These are phyloP conservation scores for Tulasnella sp. DNA, from an alignment of 768 basidiomycete species.

Conservation along the genomic window DNA sequence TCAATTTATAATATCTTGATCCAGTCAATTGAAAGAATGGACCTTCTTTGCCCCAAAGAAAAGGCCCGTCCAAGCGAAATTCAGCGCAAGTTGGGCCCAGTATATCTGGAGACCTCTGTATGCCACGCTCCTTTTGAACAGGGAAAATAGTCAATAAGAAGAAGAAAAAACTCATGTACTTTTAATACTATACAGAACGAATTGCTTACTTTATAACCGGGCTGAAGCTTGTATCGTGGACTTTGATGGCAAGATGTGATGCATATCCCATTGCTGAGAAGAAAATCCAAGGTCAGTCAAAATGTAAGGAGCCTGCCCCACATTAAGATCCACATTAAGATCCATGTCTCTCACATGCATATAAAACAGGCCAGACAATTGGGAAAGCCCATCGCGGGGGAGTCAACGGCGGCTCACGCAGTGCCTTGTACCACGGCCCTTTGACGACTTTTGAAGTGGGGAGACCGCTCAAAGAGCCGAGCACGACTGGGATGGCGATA, in stretches of 20 bases:
- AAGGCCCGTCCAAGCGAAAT: conserved; percentile 50
- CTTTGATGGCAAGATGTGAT: conserved; percentile 47
- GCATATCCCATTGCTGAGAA: conserved; percentile 51
- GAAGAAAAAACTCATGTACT: too few species aligned
- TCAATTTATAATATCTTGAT: not conserved
- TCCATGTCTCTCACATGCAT: conserved; percentile 24
- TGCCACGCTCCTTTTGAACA: conserved; percentile 31
- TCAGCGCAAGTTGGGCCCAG: conserved; percentile 48
- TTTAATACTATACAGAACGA: not conserved
- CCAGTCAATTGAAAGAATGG: conserved; percentile 4
- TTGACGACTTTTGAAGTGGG: conserved; percentile 35
- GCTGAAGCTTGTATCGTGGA: conserved; percentile 36
- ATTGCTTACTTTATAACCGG: conserved; percentile 33
- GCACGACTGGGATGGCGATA: conserved; percentile 45
- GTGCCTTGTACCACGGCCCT: conserved; percentile 49
- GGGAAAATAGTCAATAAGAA: not conserved
- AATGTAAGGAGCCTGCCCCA: conserved; percentile 3
- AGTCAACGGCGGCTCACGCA: conserved; percentile 40
- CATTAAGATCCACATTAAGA: not conserved
- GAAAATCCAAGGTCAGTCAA: not conserved
- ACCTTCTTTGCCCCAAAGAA: conserved; percentile 47
- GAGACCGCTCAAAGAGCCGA: conserved; percentile 43
- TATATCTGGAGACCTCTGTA: conserved; percentile 43
- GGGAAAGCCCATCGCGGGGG: conserved; percentile 46
- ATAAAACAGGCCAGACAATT: conserved; percentile 45